phyloP scores from a whole-genome alignment of 2,329 filamentous ascomycete species.

The Exophiala viscosa region DNA sequence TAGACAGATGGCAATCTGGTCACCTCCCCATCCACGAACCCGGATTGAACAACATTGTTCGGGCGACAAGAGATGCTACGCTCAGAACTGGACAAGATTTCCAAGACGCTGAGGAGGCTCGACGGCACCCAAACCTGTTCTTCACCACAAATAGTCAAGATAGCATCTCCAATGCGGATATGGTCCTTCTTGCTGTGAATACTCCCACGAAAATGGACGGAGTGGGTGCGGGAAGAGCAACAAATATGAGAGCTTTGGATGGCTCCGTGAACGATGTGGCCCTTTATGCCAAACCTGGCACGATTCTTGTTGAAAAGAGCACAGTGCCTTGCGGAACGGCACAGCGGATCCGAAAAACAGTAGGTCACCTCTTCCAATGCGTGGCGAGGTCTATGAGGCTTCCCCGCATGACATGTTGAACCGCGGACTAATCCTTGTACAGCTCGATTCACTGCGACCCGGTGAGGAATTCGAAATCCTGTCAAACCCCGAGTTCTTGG shows the following conservation, averaged over 20 bases:
- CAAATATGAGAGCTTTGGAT: slow-evolving; percentile 70
- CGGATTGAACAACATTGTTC: slow-evolving; percentile 64
- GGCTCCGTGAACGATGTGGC: slow-evolving; percentile 66
- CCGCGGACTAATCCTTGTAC: neutral
- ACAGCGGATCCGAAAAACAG: slow-evolving; percentile 64
- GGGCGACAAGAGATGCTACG: slow-evolving; percentile 41
- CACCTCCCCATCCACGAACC: slow-evolving; percentile 75
- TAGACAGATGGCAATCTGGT: slow-evolving; percentile 68
- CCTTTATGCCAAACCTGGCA: slow-evolving; percentile 59
- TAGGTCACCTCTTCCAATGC: slow-evolving; percentile 38
- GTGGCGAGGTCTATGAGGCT: neutral
- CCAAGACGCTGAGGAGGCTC: slow-evolving; percentile 33
- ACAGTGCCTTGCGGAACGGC: slow-evolving; percentile 75
- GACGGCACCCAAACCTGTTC: slow-evolving; percentile 63
- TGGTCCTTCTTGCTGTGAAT: slow-evolving; percentile 74
- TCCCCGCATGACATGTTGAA: no score
- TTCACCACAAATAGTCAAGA: slow-evolving; percentile 66
- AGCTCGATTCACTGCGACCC: slow-evolving; percentile 16
- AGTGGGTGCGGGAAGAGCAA: slow-evolving; percentile 65
- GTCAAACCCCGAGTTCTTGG: slow-evolving; percentile 77
- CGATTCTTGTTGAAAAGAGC: slow-evolving; percentile 77
- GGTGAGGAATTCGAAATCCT: slow-evolving; percentile 66
- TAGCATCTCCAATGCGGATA: slow-evolving; percentile 63
- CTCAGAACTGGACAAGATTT: slow-evolving; percentile 11
- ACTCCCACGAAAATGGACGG: slow-evolving; percentile 73